Evolutionary conservation across 2,329 filamentous ascomycete species (phyloP).

Genomic region (Fusarium sp.): DNA sequence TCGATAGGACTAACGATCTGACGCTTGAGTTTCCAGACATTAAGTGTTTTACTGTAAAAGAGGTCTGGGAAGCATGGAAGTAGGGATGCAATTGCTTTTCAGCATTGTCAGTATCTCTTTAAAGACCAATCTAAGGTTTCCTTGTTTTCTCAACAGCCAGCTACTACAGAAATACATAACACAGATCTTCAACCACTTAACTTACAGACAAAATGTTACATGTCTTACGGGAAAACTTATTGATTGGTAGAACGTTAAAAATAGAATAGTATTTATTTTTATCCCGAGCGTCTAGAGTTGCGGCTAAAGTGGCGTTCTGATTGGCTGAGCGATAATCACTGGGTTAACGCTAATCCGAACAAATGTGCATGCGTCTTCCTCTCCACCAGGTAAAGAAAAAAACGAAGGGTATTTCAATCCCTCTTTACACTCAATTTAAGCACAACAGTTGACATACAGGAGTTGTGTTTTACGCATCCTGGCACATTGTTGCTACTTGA

Average conservation of each 20-base stretch:
- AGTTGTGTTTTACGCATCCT: background rate
- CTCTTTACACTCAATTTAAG: accelerated
- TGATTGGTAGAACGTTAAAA: too few relatives aligned
- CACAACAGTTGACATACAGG: background rate
- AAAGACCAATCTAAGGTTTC: background rate
- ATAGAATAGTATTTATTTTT: background rate
- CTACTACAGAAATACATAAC: background rate
- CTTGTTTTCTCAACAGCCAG: too few relatives aligned
- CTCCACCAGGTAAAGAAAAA: too few relatives aligned
- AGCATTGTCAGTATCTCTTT: accelerated
- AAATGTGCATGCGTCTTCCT: too few relatives aligned
- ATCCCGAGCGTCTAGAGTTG: background rate
- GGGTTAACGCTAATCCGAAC: background rate
- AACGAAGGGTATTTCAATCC: accelerated
- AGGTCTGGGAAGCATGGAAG: slow-evolving; percentile 1
- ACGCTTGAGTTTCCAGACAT: background rate
- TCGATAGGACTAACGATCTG: background rate
- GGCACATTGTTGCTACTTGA: background rate
- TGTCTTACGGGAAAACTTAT: background rate
- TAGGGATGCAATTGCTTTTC: background rate
- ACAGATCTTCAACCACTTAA: background rate
- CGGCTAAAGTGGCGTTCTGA: background rate
- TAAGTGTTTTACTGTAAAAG: background rate
- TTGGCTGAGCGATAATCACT: background rate
- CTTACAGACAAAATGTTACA: background rate